Evolutionary conservation across 2,329 filamentous ascomycete species (phyloP).

Genomic region (Trichoderma endophyticum): DNA sequence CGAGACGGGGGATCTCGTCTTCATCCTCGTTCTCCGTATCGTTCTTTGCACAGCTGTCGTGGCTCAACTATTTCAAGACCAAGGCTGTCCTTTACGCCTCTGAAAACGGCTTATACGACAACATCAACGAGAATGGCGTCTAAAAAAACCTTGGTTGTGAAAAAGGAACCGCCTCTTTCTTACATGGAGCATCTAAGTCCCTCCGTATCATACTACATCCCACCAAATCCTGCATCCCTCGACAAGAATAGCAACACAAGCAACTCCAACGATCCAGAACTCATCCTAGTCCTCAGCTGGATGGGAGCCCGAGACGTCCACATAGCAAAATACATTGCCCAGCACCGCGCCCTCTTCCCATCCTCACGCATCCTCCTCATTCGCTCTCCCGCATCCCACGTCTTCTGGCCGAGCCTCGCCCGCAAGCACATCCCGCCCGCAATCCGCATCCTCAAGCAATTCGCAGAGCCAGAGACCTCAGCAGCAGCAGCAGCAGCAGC

Average conservation of each 20-base stretch:
- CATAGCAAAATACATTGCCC: conserved; percentile 49
- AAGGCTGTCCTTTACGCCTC: neutral
- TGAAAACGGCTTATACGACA: neutral
- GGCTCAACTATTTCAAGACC: neutral
- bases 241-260: neutral
- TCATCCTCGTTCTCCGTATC: neutral
- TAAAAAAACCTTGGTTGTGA: conserved; percentile 16
- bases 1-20: neutral
- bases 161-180: conserved; percentile 26
- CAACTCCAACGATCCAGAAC: conserved; percentile 35
- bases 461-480: conserved; percentile 25
- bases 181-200: conserved; percentile 41
- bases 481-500: no score
- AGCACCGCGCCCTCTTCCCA: conserved; percentile 45
- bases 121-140: conserved; percentile 28
- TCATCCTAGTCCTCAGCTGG: conserved; percentile 50
- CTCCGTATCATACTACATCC: conserved; percentile 36
- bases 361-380: conserved; percentile 46
- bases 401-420: conserved; percentile 33
- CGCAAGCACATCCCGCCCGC: conserved; percentile 38
- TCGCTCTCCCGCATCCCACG: conserved; percentile 38
- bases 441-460: conserved; percentile 37
- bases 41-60: neutral
- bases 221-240: conserved; percentile 15
- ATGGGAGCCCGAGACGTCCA: conserved; percentile 50